Evolutionary conservation across 257 asterid genomes (phyloP), one percentile per base, ranked within the genome.

Genomic region (Solanum lycopersicoides): DNA sequence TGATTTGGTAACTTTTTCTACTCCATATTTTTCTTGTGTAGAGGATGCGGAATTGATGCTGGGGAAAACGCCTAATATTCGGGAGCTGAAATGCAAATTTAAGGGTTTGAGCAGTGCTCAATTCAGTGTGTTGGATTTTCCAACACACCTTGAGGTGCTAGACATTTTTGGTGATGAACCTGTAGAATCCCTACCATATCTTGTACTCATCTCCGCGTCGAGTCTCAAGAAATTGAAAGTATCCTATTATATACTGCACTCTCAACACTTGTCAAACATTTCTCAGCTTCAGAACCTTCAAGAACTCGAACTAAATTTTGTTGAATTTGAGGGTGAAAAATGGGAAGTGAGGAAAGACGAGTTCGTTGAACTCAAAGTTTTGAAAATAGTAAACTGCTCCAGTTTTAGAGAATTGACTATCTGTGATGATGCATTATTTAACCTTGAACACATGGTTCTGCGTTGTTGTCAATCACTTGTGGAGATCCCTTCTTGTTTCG

Each of bases 1-100:
- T 10, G 47, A 88, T 11, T 41, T 86, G 30, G 83, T 4, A 41
- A 88, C 88, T 34, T 12, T 88, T 10, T 85, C 90, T 15, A 32
- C 83, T 77, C 88, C 90, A 18, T 35, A 9, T 1, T 73, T 35
- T 73, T 73, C 28, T 20, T 73, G 47, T 73, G 28, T 37, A 0
- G 0, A 73, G 30, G 80, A 34, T 34, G 80, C 28, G 15, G 0
- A 35, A 18, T 73, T 35, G 80, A 18, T 73, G 15, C 4, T 35
- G 47, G 6, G 2, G 12, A 73, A 35, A 73, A 20, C 9, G 6
- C 47, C 80, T 23, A 32, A 65, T 41, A 20, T 88, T 18, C 15
- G 56, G 83, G 69, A 41, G 9, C 18, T 74, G 30, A 23, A 8
- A 76, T 76, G 32, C 59, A 23, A 23, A 12, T 76, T 76, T 25